Evolutionary conservation across 2,329 filamentous ascomycete species (phyloP), one percentile per base, ranked within the genome.

Genomic region (Cordyceps cicadae): DNA sequence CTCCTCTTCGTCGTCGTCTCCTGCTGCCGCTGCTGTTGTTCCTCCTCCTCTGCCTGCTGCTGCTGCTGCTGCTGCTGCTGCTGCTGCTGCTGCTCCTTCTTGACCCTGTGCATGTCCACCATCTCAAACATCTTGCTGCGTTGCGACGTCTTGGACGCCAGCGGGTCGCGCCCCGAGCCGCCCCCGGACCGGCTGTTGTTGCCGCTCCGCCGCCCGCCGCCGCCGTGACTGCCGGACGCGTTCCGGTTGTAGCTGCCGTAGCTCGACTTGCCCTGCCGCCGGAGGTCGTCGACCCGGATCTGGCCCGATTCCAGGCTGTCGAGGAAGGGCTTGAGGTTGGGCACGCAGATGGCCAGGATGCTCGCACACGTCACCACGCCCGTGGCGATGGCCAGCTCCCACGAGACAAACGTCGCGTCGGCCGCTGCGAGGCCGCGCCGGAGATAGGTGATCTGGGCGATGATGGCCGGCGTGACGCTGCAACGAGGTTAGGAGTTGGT

Each of bases 381-480:
- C 7, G 49, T 52, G 51, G 52, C 56, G 34, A 62, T 21, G 41
- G 56, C 55, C 5, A 54, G 15, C 15, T 60, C 45, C 61, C 61
- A 62, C 37, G 48, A 52, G 29, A 19, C 61, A 24, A 62, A 62
- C 1, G 61, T 54, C 34, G 52, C 45, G 19, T 62, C 61, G 34
- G 50, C n/a, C 21, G 43, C 21, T 2, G 51, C 14, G 5, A 59
- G 24, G 46, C 41, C 52, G 12, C n/a, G 49, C 5, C 15, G 46
- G 1, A 52, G 21, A 12, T 37, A 56, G 21, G 12, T 17, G 9
- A 62, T 60, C 21, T 62, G 61, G 3, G 26, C 32, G 21, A 55
- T 32, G 14, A 68, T 64, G 11, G 67, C 69, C 3, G 70, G 70
- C 3, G 65, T 66, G 43, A 70, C 66, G 24, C 68, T 70, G 6